Base-by-base conservation (phyloP, 768 basidiomycete genomes). In the Favolaschia claudopus region DNA sequence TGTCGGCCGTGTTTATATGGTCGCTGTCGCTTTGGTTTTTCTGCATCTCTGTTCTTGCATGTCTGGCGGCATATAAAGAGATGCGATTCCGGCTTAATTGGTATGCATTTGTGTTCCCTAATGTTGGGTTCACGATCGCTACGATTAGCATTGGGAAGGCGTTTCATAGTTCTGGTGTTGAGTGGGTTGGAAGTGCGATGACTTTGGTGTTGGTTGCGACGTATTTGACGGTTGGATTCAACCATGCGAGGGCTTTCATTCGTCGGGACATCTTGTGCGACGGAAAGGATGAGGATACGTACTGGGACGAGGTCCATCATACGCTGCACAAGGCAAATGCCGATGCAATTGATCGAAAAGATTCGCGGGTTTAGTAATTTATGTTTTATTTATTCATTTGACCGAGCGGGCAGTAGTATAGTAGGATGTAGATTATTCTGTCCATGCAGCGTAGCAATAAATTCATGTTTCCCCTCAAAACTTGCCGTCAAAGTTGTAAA, bases 71-170 rank as follows among this genome's bases (percentile, higher is more conserved):
- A 3, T 29, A 19, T 15, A 27, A 7, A 1, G 12, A 51, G 29
- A 39, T 51, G 50, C 37, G 12, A 13, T 51, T 51, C 38, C 50
- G 38, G 29, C 37, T 51, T 9, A 38, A 38, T 7, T 51, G 50
- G 50, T 51, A 31, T 4, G 50, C 50, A 29, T 51, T 39, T 13
- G 38, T 51, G 38, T 51, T 51, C 50, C 50, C 50, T 7, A 51
- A 51, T 17, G 50, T 51, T n/a, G 50, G 50, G 5, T 51, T 51
- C 38, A 51, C 50, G 12, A 51, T 51, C 5, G 38, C 50, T 0
- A 40, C 38, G 19, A 39, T 51, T 17, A 39, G 37, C 13, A 40
- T 51, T 12, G 50, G 50, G n/a, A 51, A 51, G 50, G 42, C 17
- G 27, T 40, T 51, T 7, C 24, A 17, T n/a, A 51, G 50, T 9